Conservation (phyloP, 805 yeast species). For the Komagataella pseudopastoris region DNA sequence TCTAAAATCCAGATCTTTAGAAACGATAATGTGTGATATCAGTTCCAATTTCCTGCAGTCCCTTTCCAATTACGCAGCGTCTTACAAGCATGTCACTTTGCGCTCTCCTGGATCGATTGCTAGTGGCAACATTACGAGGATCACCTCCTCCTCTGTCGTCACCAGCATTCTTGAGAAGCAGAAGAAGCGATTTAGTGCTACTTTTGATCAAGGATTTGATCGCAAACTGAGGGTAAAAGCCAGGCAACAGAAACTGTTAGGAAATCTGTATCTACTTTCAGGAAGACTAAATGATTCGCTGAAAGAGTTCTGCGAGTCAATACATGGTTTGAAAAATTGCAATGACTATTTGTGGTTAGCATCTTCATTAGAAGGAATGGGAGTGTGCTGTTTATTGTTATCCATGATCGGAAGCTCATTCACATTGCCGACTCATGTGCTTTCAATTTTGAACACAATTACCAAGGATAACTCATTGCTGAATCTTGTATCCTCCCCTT, state of each 20-base stretch:
- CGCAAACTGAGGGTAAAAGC: conserved; percentile 40
- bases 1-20: conserved; percentile 17
- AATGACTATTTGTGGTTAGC: conserved; percentile 84
- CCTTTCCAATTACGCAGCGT: conserved; percentile 55
- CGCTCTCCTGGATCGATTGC: conserved; percentile 67
- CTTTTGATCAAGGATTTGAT: conserved; percentile 22
- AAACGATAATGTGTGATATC: conserved; percentile 63
- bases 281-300: conserved; percentile 70
- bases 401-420: conserved; percentile 40
- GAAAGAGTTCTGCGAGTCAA: conserved; percentile 62
- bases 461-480: conserved; percentile 13
- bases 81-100: conserved; percentile 67
- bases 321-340: conserved; percentile 38
- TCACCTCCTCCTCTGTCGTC: background rate
- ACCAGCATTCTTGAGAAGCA: conserved; percentile 8
- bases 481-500: conserved; percentile 15
- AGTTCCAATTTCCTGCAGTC: conserved; percentile 48
- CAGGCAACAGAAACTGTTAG: conserved; percentile 63
- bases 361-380: conserved; percentile 73
- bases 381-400: conserved; percentile 48
- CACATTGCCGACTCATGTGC: conserved; percentile 26
- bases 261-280: conserved; percentile 63
- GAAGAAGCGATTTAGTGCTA: conserved; percentile 13
- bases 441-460: conserved; percentile 6
- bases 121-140: conserved; percentile 25